Evolutionary conservation across 768 basidiomycete genomes (phyloP), one percentile per base, ranked within the genome.

Genomic region (Amanita rimosa): DNA sequence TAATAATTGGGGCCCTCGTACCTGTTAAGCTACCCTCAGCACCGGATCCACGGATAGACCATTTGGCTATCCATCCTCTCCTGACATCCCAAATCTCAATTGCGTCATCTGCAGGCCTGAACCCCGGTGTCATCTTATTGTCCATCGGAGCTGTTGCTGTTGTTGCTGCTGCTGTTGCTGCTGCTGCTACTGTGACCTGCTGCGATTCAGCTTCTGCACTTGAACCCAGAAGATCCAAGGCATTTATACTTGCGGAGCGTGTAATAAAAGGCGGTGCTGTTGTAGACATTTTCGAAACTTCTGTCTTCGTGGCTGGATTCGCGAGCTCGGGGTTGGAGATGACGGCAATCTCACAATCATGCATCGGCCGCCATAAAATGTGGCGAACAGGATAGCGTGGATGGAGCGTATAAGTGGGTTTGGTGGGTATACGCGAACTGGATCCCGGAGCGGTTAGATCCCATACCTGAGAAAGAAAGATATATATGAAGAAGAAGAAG

Each of bases 61-160:
- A 92, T 64, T 92, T 93, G 4, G 85, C 82, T 43, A 91, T 72
- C 76, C 83, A 87, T 0, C 78, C 75, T 41, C 90, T 69, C 47
- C 89, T 71, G 1, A 86, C 85, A 60, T 93, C 89, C 90, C 90
- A 93, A 19, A 92, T 81, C 56, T 91, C 88, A 26, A 89, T 71
- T 0, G 78, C 67, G 57, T 88, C 83, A 2, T 79, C 76, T 22
- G 55, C 42, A 26, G 37, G 29, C 42, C 14, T 52, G 35, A 13
- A 35, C 40, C 4, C 54, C 21, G 9, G 38, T 36, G 27, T 58
- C 51, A 3, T 24, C 3, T 67, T 49, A 14, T n/a, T 17, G 7
- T 49, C 40, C 10, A 36, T 17, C 9, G 39, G 35, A 14, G 46
- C 11, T 22, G 19, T 3, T 4, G 40, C 42, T 29, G 38, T 10